These are phyloP conservation scores for Claviceps pazoutovae DNA, from an alignment of 2,329 filamentous ascomycete genomes.

Conservation along the genomic window DNA sequence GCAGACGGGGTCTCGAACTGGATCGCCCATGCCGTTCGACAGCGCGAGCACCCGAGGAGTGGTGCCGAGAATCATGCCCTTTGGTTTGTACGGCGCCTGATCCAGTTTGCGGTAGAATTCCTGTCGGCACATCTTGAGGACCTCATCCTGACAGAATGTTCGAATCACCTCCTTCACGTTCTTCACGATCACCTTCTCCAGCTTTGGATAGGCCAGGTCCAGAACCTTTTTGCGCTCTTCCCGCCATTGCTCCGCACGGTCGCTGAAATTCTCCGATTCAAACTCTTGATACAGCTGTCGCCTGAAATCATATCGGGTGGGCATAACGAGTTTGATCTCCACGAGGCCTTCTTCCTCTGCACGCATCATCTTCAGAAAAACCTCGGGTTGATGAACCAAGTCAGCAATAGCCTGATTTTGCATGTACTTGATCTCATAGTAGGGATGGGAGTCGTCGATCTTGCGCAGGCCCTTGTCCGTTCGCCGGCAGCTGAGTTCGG, in stretches of 20 bases:
- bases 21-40: slow-evolving; percentile 69
- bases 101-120: slow-evolving; percentile 83
- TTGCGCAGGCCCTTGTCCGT: slow-evolving; percentile 89
- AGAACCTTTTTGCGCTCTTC: slow-evolving; percentile 73
- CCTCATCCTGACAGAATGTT: slow-evolving; percentile 84
- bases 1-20: slow-evolving; percentile 62
- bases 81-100: slow-evolving; percentile 90
- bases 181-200: slow-evolving; percentile 74
- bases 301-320: slow-evolving; percentile 62
- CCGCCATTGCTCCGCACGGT: slow-evolving; percentile 92
- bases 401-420: slow-evolving; percentile 75
- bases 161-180: slow-evolving; percentile 90
- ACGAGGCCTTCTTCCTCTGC: slow-evolving; percentile 89
- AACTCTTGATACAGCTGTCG: slow-evolving; percentile 70
- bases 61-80: slow-evolving; percentile 80
- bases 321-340: slow-evolving; percentile 67
- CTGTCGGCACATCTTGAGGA: slow-evolving; percentile 77
- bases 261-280: slow-evolving; percentile 88
- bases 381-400: slow-evolving; percentile 68
- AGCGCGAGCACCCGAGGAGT: slow-evolving; percentile 75
- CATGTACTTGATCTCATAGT: slow-evolving; percentile 96
- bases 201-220: slow-evolving; percentile 64
- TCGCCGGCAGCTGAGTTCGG: slow-evolving; percentile 72
- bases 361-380: slow-evolving; percentile 94
- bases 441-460: slow-evolving; percentile 89